Evolutionary conservation across 805 yeast species (phyloP).

Genomic region (Candida pseudoglaebosa): DNA sequence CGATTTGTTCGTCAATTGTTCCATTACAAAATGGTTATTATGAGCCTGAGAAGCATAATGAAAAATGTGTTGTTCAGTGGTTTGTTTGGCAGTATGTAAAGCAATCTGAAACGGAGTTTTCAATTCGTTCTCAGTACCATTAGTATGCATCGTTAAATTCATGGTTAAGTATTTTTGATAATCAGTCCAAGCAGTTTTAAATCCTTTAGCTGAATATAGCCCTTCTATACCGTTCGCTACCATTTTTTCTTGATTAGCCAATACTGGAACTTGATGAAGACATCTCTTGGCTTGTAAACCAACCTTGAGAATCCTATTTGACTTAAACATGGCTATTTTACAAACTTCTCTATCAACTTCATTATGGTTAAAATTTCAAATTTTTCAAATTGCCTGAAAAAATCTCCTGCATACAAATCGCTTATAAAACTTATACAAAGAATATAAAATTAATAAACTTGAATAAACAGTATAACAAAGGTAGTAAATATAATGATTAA

Average conservation of each 20-base stretch:
- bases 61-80: constrained; percentile 66
- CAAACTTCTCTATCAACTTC: neutral
- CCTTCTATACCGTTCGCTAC: constrained; percentile 54
- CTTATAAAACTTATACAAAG: no score
- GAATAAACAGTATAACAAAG: no score
- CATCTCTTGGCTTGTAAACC: constrained; percentile 20
- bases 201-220: constrained; percentile 61
- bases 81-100: constrained; percentile 60
- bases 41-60: constrained; percentile 89
- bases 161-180: constrained; percentile 66
- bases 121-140: constrained; percentile 77
- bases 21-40: constrained; percentile 86
- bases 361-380: no score
- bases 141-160: constrained; percentile 58
- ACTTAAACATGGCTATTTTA: neutral
- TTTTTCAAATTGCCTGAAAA: constrained; percentile 1
- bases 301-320: constrained; percentile 1
- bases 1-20: constrained; percentile 45
- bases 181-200: constrained; percentile 72
- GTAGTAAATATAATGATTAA: no score
- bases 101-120: constrained; percentile 70
- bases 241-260: constrained; percentile 40
- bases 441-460: no score
- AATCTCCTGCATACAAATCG: no score
- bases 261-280: constrained; percentile 62